Evolutionary conservation across 225 moss, liverwort and hornwort species (phyloP), one percentile per base, ranked within the genome.

Genomic region (Asterella californica): DNA sequence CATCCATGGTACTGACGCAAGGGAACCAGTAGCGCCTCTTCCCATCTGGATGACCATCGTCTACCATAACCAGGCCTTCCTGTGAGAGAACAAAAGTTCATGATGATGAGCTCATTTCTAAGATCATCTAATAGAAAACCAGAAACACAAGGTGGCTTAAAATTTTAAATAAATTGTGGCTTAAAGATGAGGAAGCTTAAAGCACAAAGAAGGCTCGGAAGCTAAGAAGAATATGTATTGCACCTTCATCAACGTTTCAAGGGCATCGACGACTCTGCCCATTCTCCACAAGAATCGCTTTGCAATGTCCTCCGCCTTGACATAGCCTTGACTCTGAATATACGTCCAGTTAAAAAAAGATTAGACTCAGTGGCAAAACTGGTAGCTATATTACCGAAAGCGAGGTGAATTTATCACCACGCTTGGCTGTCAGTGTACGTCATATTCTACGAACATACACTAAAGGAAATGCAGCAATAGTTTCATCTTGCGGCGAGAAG

Each of bases 1-100:
- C 78, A 60, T 81, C 85, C 55, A 75, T 24, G 29, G 90, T 79
- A 48, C 90, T 90, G 69, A 94, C 89, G 74, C 94, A 97, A 64
- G 94, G 93, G 67, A 97, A 94, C 93, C 94, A 97, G 82, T 90
- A 94, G 15, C 78, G 92, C 53, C 90, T 88, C 81, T 79, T 82
- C 22, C 94, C 89, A 83, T 90, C 90, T 33, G 91, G 91, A 66
- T 91, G 87, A 33, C 94, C 94, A 57, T 97, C 94, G 55, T 97
- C 96, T 29, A 97, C 87, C 93, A 97, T 90, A 37, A 94, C 96
- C 86, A 97, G 82, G 4, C 96, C 92, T 86, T 97, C 93, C 89
- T 90, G 85, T 62, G 27, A 61, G 10, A 52, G 49, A 68, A 64
- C 45, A 52, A 74, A n/a, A 18, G 32, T 74, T 53, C 10, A 73